Conservation (phyloP, 208 protist species). For the Trypanosoma mega region DNA sequence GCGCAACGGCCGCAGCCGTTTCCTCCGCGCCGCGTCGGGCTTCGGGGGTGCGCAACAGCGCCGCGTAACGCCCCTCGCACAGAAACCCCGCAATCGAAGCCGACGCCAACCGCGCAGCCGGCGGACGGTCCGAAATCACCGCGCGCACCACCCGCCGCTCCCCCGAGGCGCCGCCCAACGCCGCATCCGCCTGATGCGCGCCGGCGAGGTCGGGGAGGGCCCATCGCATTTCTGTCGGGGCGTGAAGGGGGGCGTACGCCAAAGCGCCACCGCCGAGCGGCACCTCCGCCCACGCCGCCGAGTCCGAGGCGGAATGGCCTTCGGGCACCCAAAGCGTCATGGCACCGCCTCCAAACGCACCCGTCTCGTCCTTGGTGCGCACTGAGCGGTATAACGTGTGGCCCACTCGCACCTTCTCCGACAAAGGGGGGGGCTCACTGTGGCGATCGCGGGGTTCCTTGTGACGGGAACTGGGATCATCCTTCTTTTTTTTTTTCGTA, state of each 20-base stretch:
- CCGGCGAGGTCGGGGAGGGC: slow-evolving; percentile 23
- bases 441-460: neutral
- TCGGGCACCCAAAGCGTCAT: slow-evolving; percentile 26
- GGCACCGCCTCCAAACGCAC: neutral
- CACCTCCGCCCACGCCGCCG: slow-evolving; percentile 23
- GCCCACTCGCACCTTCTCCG: neutral
- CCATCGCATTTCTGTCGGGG: slow-evolving; percentile 9
- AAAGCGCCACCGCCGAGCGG: slow-evolving; percentile 10
- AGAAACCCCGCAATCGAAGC: no score
- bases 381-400: slow-evolving; percentile 1
- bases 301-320: slow-evolving; percentile 20
- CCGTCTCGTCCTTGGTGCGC: slow-evolving; percentile 4
- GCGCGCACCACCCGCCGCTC: neutral
- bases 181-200: neutral
- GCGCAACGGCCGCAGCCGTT: slow-evolving; percentile 14
- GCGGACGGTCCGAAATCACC: no score
- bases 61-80: no score
- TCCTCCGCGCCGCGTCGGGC: slow-evolving; percentile 23
- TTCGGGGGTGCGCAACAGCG: no score
- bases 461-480: neutral
- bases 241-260: slow-evolving; percentile 11
- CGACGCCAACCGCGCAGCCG: no score
- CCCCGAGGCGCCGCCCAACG: neutral
- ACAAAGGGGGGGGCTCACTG: neutral
- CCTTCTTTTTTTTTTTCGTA: neutral